phyloP scores from a whole-genome alignment of 805 yeast genomes.

The Starmera dryadoides region DNA sequence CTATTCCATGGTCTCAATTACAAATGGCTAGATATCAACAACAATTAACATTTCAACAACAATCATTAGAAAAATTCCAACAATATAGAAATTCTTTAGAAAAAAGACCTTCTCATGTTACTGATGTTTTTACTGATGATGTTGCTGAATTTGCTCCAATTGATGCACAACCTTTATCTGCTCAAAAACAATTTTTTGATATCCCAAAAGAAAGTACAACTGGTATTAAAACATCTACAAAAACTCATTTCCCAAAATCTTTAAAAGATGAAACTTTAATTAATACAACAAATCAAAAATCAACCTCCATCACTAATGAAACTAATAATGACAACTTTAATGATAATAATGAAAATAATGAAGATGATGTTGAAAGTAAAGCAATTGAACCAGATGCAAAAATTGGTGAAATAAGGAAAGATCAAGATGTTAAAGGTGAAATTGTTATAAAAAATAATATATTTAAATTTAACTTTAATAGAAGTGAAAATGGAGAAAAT shows the following conservation, averaged over 20 bases:
- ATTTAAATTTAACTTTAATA: slow-evolving; percentile 17
- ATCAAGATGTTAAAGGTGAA: slow-evolving; percentile 9
- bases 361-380: slow-evolving; percentile 22
- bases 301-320: slow-evolving; percentile 12
- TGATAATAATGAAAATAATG: slow-evolving; percentile 13
- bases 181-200: slow-evolving; percentile 35
- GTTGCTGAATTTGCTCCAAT: slow-evolving; percentile 40
- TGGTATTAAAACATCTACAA: not conserved
- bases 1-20: slow-evolving; percentile 16
- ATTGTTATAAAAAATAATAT: slow-evolving; percentile 13
- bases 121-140: slow-evolving; percentile 44
- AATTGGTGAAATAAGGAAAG: slow-evolving; percentile 10
- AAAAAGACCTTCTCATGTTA: slow-evolving; percentile 24
- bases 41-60: slow-evolving; percentile 18
- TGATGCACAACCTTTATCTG: slow-evolving; percentile 43
- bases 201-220: slow-evolving; percentile 7
- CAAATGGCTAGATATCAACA: slow-evolving; percentile 18
- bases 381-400: slow-evolving; percentile 30
- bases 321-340: slow-evolving; percentile 13
- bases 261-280: slow-evolving; percentile 1
- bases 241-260: not conserved
- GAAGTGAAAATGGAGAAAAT: slow-evolving; percentile 4
- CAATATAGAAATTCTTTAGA: slow-evolving; percentile 13
- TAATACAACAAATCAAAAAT: not conserved
- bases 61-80: slow-evolving; percentile 20